Conservation (phyloP, 164 flowering plant species). For the Vitis rupestris region DNA sequence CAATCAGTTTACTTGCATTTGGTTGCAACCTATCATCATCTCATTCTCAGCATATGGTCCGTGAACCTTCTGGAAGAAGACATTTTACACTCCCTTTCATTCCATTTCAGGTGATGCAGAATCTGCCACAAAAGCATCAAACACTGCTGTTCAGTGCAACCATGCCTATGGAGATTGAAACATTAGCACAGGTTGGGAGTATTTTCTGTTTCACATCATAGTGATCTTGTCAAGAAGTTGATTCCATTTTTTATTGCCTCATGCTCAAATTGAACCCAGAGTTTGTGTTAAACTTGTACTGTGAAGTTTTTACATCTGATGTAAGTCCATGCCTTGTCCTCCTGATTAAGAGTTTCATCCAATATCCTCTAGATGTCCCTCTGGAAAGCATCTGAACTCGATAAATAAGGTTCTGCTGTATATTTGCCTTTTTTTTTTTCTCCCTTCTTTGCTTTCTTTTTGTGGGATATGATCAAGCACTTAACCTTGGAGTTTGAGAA, state of each 20-base stretch:
- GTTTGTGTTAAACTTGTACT: no score
- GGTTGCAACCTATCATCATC: neutral
- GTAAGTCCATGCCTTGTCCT: no score
- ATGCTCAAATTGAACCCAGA: no score
- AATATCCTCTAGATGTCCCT: no score
- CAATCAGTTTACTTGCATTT: neutral
- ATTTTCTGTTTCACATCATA: no score
- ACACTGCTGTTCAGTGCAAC: slow-evolving; percentile 75
- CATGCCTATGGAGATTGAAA: slow-evolving; percentile 72
- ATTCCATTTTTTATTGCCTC: no score
- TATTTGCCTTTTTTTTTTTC: neutral
- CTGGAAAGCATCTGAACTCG: no score
- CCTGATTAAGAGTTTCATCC: no score
- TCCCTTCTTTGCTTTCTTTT: neutral
- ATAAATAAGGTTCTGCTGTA: neutral
- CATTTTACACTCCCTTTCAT: slow-evolving; percentile 2
- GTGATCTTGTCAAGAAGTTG: no score
- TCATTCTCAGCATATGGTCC: neutral
- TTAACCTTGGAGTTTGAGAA: no score
- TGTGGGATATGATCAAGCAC: no score
- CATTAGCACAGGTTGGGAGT: slow-evolving; percentile 51
- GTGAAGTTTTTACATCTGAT: no score
- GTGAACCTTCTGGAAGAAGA: neutral
- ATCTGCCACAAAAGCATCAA: slow-evolving; percentile 60
- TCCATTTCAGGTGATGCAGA: slow-evolving; percentile 50